Percentiles rank a stretch among this genome's conserved stretches.
Evolutionary conservation across 768 basidiomycete genomes (phyloP).

Genomic region (Ramaria sp.): DNA sequence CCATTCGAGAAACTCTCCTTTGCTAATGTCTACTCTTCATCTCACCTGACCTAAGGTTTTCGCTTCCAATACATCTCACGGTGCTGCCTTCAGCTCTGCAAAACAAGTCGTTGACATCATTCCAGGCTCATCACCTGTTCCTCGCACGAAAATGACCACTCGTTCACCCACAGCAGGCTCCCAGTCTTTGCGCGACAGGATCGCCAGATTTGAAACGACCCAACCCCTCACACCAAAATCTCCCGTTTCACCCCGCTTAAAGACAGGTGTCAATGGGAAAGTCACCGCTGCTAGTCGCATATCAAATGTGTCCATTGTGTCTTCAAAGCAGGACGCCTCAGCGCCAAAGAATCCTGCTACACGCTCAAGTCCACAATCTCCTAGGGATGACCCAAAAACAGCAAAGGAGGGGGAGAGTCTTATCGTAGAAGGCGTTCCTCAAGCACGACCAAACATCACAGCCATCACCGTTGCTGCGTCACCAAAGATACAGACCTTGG

Average conservation of each 20-base stretch:
- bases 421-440: neutral
- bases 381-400: neutral
- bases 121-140: neutral
- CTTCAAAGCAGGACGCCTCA: neutral
- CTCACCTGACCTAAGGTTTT: neutral
- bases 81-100: neutral
- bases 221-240: neutral
- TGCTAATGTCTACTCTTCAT: neutral
- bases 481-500: neutral
- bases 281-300: neutral
- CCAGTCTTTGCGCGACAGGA: slow-evolving; percentile 2
- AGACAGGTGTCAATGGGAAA: neutral
- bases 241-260: neutral
- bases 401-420: neutral
- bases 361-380: neutral
- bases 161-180: neutral
- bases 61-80: neutral
- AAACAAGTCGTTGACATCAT: neutral
- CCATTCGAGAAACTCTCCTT: neutral
- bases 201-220: neutral
- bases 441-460: too few species aligned
- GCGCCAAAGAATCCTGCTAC: neutral
- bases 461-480: neutral
- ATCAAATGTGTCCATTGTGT: neutral
- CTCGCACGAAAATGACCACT: neutral